Conservation (phyloP, 2,329 filamentous ascomycete species). For the Diaporthe caulivora region DNA sequence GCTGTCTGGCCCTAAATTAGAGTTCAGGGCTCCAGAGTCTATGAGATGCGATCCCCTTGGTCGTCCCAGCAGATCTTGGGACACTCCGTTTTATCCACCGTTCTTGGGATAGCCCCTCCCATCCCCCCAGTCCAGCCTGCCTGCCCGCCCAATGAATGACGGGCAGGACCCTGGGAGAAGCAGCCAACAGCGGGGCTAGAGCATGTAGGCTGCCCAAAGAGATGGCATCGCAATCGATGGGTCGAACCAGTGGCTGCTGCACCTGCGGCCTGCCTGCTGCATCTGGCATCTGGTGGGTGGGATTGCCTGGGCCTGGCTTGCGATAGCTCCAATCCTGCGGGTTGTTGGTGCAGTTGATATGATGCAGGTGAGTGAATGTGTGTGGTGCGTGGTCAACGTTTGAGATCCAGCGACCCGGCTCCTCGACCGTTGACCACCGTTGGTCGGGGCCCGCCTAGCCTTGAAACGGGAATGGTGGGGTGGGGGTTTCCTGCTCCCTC, state of each 20-base stretch:
- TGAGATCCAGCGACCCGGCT: neutral
- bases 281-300: constrained; percentile 19
- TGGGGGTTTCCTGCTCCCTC: neutral
- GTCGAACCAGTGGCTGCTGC: constrained; percentile 15
- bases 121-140: too few species aligned
- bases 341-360: neutral
- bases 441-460: neutral
- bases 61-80: neutral
- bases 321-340: constrained; percentile 20
- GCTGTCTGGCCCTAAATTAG: constrained; percentile 19
- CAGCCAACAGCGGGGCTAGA: constrained; percentile 1
- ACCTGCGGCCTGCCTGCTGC: constrained; percentile 8
- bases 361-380: neutral
- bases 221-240: neutral
- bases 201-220: constrained; percentile 4
- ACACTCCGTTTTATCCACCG: constrained; percentile 15
- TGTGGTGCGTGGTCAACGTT: neutral
- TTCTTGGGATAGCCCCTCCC: constrained; percentile 5
- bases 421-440: constrained; percentile 13
- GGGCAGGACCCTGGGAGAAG: neutral
- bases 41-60: neutral
- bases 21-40: constrained; percentile 14
- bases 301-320: neutral
- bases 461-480: constrained; percentile 6
- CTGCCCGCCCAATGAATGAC: neutral